Evolutionary conservation across 2,329 filamentous ascomycete genomes (phyloP).

Genomic region (Penicillium brasilianum): DNA sequence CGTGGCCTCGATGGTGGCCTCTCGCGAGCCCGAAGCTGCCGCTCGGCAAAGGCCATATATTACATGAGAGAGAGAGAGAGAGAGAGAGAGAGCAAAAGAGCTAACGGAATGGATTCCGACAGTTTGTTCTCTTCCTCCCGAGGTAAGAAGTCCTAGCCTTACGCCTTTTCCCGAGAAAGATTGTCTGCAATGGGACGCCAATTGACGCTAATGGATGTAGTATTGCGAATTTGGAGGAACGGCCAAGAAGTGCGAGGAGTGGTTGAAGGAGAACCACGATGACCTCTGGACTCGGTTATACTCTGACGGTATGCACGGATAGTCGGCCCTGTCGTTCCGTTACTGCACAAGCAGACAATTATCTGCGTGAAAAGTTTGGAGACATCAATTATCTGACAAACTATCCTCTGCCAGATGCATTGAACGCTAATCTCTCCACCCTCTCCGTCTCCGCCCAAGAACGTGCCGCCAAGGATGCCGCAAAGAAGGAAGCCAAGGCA

Average conservation of each 20-base stretch:
- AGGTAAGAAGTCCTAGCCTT: slow-evolving; percentile 56
- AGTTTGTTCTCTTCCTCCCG: slow-evolving; percentile 70
- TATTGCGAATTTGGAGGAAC: slow-evolving; percentile 99
- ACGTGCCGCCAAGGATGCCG: slow-evolving; percentile 91
- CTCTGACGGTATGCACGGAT: slow-evolving; percentile 69
- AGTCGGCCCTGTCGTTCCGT: not conserved
- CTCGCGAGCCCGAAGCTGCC: not conserved
- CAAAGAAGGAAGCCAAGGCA: slow-evolving; percentile 96
- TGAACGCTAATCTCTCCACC: slow-evolving; percentile 81
- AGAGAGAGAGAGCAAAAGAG: not conserved
- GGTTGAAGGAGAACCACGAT: slow-evolving; percentile 78
- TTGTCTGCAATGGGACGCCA: not conserved
- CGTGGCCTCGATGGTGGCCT: slow-evolving; percentile 8
- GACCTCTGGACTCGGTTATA: slow-evolving; percentile 79
- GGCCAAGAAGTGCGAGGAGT: slow-evolving; percentile 95
- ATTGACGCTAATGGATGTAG: slow-evolving; percentile 55
- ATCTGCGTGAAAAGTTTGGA: not conserved
- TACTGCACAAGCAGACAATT: not conserved
- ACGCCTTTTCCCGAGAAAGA: not conserved
- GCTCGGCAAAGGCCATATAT: not conserved
- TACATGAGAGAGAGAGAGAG: not conserved
- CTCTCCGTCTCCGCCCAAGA: slow-evolving; percentile 92
- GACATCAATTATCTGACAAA: slow-evolving; percentile 1
- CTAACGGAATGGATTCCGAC: slow-evolving; percentile 17
- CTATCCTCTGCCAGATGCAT: slow-evolving; percentile 62